Percentiles rank a stretch among this genome's conserved stretches.
These are phyloP conservation scores for Colletotrichum scovillei DNA, from an alignment of 2,329 filamentous ascomycete species.

Conservation along the genomic window DNA sequence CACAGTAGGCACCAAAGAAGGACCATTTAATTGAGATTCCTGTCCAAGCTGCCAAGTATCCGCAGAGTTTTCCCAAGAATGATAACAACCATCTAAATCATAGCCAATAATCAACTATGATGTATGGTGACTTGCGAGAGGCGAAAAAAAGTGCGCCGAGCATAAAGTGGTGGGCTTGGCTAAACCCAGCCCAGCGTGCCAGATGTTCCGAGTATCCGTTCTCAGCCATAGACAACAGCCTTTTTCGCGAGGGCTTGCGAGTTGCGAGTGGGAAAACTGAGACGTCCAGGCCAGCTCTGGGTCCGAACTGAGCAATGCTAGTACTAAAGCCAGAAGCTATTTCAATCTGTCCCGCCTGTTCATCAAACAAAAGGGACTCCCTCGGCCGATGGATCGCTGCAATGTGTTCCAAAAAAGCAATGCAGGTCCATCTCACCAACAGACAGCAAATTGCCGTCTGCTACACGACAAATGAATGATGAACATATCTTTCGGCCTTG, in stretches of 20 bases:
- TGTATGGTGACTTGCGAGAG: background rate
- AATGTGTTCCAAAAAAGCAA: background rate
- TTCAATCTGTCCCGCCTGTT: background rate
- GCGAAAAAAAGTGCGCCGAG: background rate
- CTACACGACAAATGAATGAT: background rate
- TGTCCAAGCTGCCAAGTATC: background rate
- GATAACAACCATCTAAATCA: background rate
- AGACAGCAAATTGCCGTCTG: background rate
- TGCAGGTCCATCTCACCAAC: background rate
- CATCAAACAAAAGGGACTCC: conserved; percentile 1
- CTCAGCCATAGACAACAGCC: conserved; percentile 17
- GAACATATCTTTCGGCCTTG: background rate
- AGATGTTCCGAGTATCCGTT: conserved; percentile 29
- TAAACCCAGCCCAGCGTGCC: conserved; percentile 26
- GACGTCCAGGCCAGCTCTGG: background rate
- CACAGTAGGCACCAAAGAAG: background rate
- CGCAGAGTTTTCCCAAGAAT: background rate
- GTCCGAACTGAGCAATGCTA: conserved; percentile 7
- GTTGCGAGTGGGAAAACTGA: background rate
- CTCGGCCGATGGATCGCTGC: background rate
- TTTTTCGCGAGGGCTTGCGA: background rate
- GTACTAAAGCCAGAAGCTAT: background rate
- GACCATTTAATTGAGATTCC: background rate
- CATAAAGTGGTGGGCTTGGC: conserved; percentile 22
- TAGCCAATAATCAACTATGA: background rate